Evolutionary conservation across 805 yeast species (phyloP), one percentile per base, ranked within the genome.

Genomic region (Teunomyces lycoperdinae): DNA sequence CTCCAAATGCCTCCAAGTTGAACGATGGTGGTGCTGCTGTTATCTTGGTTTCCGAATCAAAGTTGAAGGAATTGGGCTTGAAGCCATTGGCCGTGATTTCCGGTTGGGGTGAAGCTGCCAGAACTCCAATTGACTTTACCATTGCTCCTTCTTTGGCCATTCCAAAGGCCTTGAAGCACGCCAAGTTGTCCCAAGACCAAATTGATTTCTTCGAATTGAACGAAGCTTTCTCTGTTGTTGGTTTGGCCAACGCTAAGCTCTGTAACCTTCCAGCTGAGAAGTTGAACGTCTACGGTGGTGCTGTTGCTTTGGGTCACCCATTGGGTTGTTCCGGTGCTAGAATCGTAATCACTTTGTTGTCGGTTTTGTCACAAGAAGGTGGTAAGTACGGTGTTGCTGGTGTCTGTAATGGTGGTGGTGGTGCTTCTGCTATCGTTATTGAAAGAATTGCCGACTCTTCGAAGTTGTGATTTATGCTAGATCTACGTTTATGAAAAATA

Each of bases 401-500:
- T 68, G 85, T 94, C 65, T 94, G 99, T 80, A 94, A 94, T 70
- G 99, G 99, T 77, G 99, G 99, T 63, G 99, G 99, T 67, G 99
- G 99, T 67, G 98, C 97, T 43, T 86, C 96, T 48, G 85, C 98
- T 24, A 76, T 94, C 61, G 89, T 94, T 52, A 80, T 94, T 60
- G 96, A 91, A 76, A 82, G 76, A 60, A 62, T 82, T 39, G 72
- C 64, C 35, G 49, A 44, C 41, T 71, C 67, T 45, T 58, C 63
- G 44, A 71, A 71, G 58, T 70, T 73, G 60, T 72, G 62, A 36
- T 36, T 17, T 36, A 32, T 32, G 14, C 35, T 32, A 32, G 11
- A 36, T 11, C 11, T 34, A 34, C n/a, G 20, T 17, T 9, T 34
- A 17, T 10, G n/a, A 17, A 10, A n/a, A 17, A 35, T 17, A 17